A percentile compares a stretch with the other conserved stretches of the same genome.
Evolutionary conservation across 2,329 filamentous ascomycete genomes (phyloP).

Genomic region (Sclerotinia glacialis): DNA sequence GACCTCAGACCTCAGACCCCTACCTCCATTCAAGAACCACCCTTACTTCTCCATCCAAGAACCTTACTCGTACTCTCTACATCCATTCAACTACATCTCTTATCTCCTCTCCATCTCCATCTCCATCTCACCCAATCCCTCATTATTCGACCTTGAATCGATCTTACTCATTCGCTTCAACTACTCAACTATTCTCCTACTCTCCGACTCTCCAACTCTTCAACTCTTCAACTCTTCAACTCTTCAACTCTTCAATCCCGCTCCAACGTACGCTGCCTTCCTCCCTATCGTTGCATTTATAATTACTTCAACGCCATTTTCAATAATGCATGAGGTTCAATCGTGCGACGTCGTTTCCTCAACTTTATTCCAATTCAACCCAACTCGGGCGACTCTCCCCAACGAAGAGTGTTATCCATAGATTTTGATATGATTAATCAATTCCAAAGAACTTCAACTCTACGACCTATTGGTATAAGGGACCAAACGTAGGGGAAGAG

Average conservation of each 20-base stretch:
- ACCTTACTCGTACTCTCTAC: background rate
- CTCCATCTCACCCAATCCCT: background rate
- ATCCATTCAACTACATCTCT: background rate
- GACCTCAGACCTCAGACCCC: too few relatives aligned
- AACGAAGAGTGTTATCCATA: constrained; percentile 28
- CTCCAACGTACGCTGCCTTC: background rate
- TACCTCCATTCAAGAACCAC: too few relatives aligned
- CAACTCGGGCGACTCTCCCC: constrained; percentile 28
- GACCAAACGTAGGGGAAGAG: constrained; percentile 40
- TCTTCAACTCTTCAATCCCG: background rate
- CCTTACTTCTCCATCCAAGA: too few relatives aligned
- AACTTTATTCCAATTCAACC: constrained; percentile 27
- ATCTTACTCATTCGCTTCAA: background rate
- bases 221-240: background rate
- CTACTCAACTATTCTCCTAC: too few relatives aligned
- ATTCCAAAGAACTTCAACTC: constrained; percentile 27
- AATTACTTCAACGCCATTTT: background rate
- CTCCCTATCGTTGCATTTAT: background rate
- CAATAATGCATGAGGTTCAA: constrained; percentile 34
- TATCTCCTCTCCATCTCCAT: background rate
- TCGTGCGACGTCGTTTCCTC: constrained; percentile 30
- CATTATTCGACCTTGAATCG: background rate
- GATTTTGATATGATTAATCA: constrained; percentile 36
- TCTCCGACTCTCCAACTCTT: background rate
- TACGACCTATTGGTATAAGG: constrained; percentile 37